Base-by-base conservation (phyloP, 768 basidiomycete species). In the Mycena pura region DNA sequence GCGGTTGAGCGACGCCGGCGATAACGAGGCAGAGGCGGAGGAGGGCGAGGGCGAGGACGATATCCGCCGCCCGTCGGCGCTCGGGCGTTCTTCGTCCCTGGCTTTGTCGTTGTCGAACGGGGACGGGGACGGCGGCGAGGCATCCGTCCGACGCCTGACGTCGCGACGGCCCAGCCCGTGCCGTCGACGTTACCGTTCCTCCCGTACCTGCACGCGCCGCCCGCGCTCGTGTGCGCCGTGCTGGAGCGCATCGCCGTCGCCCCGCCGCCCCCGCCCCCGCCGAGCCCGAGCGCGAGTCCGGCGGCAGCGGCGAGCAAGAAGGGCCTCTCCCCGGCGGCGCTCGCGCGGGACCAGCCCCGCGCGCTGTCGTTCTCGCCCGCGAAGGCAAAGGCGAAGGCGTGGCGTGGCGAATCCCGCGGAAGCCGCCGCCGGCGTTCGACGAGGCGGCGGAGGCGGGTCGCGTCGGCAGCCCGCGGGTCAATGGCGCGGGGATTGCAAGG, bases 161-260 rank as follows among this genome's bases (percentile, higher is more conserved):
- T n/a, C n/a, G n/a, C n/a, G n/a, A n/a, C n/a, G n/a, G n/a, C n/a
- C n/a, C 43, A 56, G 5, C 62, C 62, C 57, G 57, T n/a, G n/a
- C n/a, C n/a, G n/a, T n/a, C n/a, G n/a, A n/a, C n/a, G n/a, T n/a
- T 66, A 40, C 64, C 64, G 22, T 36, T 52, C 25, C 49, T 66
- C 2, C 59, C 64, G 24, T 60, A 66, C 48, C 60, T 66, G 22
- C 64, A 66, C 51, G 64, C 64, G 8, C 57, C 60, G n/a, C 60
- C 64, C 17, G 47, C 48, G 25, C 52, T 66, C 19, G 47, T 53
- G 45, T 47, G 29, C 27, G 34, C 11, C 1, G n/a, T 66, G 4
- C 57, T 66, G 17, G 57, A 59, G 13, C 31, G 57, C 5, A 31
- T 58, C n/a, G 43, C 60, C 19, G 24, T 27, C 6, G 46, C n/a